phyloP scores from a whole-genome alignment of 2,329 filamentous ascomycete genomes.

The Ceratocystis harringtonii region DNA sequence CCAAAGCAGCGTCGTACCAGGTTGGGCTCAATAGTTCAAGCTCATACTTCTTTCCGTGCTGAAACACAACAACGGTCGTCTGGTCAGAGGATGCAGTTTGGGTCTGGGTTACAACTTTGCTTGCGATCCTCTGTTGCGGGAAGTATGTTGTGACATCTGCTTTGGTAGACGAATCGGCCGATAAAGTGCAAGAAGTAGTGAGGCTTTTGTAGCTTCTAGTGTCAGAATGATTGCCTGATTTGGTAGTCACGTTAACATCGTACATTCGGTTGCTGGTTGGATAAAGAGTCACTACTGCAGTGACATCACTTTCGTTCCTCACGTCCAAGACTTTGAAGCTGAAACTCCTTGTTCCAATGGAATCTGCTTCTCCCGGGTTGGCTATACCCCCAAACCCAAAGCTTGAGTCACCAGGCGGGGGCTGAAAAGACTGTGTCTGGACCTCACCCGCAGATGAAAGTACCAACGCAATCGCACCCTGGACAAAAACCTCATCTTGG shows the following conservation, averaged over 20 bases:
- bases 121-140: constrained; percentile 61
- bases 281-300: background rate
- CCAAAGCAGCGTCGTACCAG: constrained; percentile 81
- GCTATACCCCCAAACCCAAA: background rate
- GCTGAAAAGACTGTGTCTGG: background rate
- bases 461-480: constrained; percentile 55
- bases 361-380: background rate
- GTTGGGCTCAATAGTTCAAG: constrained; percentile 44
- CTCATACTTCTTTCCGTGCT: constrained; percentile 45
- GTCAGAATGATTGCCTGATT: no score
- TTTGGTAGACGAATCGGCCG: constrained; percentile 20
- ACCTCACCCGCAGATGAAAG: background rate
- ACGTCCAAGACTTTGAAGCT: background rate
- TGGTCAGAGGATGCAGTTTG: constrained; percentile 23
- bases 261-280: background rate
- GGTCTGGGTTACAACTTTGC: constrained; percentile 49
- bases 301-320: background rate
- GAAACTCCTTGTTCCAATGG: constrained; percentile 9
- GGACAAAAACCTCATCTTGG: constrained; percentile 61
- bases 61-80: constrained; percentile 55
- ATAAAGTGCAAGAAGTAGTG: background rate
- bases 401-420: background rate
- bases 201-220: background rate
- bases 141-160: constrained; percentile 55
- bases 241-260: background rate